Evolutionary conservation across 1,284 basidiomycete genomes (phyloP), one percentile per base, ranked within the genome.

Genomic region (Ustilago loliicola): DNA sequence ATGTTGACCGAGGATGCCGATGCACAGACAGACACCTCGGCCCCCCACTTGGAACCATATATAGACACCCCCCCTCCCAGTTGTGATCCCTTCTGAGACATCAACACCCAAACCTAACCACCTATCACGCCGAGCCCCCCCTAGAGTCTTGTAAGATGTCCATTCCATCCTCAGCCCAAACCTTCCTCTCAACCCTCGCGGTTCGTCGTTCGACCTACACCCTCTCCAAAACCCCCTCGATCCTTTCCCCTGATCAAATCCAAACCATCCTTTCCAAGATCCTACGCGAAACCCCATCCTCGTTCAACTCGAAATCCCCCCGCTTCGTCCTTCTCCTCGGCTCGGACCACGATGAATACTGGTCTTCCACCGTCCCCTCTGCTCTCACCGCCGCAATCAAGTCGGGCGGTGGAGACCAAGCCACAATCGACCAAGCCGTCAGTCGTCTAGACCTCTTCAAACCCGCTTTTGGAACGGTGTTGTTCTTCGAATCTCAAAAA

Each of bases 221-320:
- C 27, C 82, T 89, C 23, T 83, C 83, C 59, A 84, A 87, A 73
- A 82, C 85, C 64, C 83, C 83, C 11, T 53, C 71, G 15, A 78
- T 87, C 36, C 77, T 89, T 57, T 67, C 85, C 30, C 81, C 88
- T 63, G 83, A 81, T 7, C 79, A 87, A 65, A 78, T 89, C 64
- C 72, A 86, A 32, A 82, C 83, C 51, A 72, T 89, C 52, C 87
- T 89, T 79, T 88, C 74, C 74, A 85, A 50, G 83, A 84, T 54
- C 83, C 53, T 89, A 73, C 88, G 88, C 80, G 84, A 88, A 79
- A 83, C 87, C 7, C 88, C 88, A 1, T 81, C 82, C 13, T 77
- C 85, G 19, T 87, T 86, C 87, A 89, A 89, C 87, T 87, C 87
- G 40, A 88, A 89, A 78, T 86, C 87, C 15, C 84, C 86, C 4